phyloP scores from a whole-genome alignment of 1,284 basidiomycete genomes.

The Ustilago cynodontis region DNA sequence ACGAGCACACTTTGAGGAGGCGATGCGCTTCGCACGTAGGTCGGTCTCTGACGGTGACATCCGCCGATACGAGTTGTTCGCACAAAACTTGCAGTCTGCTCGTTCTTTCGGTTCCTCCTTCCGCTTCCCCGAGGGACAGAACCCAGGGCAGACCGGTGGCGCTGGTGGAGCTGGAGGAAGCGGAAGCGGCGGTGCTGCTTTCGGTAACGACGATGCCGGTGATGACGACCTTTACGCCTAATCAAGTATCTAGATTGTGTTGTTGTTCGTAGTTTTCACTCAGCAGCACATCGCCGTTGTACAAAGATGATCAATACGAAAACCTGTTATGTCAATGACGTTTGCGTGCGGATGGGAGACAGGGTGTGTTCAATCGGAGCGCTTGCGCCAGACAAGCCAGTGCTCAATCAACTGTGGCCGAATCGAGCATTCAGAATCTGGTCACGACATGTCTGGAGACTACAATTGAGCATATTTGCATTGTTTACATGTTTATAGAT shows the following conservation, averaged over 20 bases:
- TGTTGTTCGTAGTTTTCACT: not conserved
- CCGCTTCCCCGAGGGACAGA: slow-evolving; percentile 89
- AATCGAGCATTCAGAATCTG: too few species aligned
- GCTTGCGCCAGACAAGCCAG: too few species aligned
- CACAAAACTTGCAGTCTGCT: slow-evolving; percentile 66
- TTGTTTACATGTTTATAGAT: too few species aligned
- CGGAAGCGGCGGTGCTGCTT: slow-evolving; percentile 79
- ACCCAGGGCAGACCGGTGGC: slow-evolving; percentile 27
- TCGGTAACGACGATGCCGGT: slow-evolving; percentile 81
- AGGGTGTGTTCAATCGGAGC: too few species aligned
- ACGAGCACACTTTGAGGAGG: slow-evolving; percentile 84
- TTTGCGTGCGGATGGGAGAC: not conserved
- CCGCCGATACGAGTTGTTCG: slow-evolving; percentile 78
- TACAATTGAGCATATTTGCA: too few species aligned
- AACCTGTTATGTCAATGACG: not conserved
- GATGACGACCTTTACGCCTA: slow-evolving; percentile 75
- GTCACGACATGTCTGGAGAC: too few species aligned
- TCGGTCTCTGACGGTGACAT: slow-evolving; percentile 80
- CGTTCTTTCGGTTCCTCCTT: slow-evolving; percentile 81
- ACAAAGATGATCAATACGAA: slow-evolving; percentile 5
- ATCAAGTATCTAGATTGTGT: slow-evolving; percentile 7
- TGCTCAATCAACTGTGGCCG: too few species aligned
- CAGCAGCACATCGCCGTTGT: not conserved
- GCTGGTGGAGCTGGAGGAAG: slow-evolving; percentile 68
- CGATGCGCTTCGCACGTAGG: slow-evolving; percentile 81